phyloP scores from a whole-genome alignment of 2,329 filamentous ascomycete genomes.

The Paecilomyces formosus region DNA sequence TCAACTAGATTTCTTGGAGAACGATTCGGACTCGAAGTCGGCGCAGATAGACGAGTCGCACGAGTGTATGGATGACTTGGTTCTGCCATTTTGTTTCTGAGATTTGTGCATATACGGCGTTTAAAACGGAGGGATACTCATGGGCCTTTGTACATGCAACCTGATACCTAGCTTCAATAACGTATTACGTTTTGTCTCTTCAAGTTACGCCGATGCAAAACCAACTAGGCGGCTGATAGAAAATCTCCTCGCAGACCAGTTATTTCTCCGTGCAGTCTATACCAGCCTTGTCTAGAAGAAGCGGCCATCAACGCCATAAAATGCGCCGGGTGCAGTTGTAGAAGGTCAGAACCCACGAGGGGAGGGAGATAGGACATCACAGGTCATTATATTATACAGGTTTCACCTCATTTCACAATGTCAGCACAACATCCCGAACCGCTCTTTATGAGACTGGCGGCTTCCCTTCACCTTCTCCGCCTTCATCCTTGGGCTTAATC shows the following conservation, averaged over 20 bases:
- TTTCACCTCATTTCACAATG: background rate
- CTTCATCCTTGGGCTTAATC: slow-evolving; percentile 20
- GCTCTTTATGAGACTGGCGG: slow-evolving; percentile 10
- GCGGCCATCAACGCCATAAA: background rate
- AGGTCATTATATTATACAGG: slow-evolving; percentile 1
- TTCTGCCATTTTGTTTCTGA: background rate
- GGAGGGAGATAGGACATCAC: background rate
- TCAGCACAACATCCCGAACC: background rate
- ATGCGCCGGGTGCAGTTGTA: background rate
- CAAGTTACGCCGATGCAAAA: background rate
- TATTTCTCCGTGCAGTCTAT: background rate
- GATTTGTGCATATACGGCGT: background rate
- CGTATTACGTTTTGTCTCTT: background rate
- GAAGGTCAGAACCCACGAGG: background rate
- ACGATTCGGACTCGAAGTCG: slow-evolving; percentile 31
- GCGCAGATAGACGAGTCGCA: slow-evolving; percentile 25
- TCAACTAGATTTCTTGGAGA: slow-evolving; percentile 29
- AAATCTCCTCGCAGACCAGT: background rate
- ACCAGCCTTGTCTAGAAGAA: background rate
- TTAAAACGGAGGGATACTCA: background rate
- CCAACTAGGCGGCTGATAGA: background rate
- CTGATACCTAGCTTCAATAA: background rate
- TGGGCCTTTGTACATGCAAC: background rate
- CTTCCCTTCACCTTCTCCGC: slow-evolving; percentile 14
- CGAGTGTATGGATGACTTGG: slow-evolving; percentile 15